Evolutionary conservation across 202 grass and related monocot species (phyloP).

Genomic region (Zizania palustris): DNA sequence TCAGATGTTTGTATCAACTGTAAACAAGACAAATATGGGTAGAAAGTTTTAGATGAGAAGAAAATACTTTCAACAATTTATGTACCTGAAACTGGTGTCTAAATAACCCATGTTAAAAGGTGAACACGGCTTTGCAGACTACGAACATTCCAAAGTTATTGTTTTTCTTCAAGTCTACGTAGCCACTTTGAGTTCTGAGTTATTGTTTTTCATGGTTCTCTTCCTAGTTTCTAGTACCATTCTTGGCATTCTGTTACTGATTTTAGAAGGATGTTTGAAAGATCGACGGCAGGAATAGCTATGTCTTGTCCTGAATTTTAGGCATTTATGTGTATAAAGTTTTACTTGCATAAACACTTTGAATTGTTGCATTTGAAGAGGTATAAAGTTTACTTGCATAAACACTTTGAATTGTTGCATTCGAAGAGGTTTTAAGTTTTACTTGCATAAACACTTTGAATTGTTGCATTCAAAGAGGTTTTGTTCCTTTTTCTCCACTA

Average conservation of each 20-base stretch:
- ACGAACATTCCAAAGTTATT: neutral
- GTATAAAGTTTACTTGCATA: neutral
- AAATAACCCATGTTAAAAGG: neutral
- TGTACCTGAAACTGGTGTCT: neutral
- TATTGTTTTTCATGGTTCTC: no score
- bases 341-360: neutral
- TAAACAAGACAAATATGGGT: neutral
- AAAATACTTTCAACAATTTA: neutral
- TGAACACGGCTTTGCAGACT: neutral
- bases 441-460: neutral
- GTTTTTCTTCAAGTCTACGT: no score
- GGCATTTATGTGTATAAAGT: neutral
- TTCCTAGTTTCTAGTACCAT: no score
- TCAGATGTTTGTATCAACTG: neutral
- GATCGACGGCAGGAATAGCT: conserved; percentile 5
- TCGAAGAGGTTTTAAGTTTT: neutral
- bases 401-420: neutral
- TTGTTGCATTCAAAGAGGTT: neutral
- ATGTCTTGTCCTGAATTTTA: neutral
- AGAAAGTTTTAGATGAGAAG: neutral
- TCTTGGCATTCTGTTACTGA: no score
- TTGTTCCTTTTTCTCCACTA: neutral
- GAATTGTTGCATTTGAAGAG: neutral
- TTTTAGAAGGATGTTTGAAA: neutral
- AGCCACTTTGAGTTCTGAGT: no score